Evolutionary conservation across 495 filamentous ascomycete species (phyloP).

Genomic region (Aspergillus indologenus): DNA sequence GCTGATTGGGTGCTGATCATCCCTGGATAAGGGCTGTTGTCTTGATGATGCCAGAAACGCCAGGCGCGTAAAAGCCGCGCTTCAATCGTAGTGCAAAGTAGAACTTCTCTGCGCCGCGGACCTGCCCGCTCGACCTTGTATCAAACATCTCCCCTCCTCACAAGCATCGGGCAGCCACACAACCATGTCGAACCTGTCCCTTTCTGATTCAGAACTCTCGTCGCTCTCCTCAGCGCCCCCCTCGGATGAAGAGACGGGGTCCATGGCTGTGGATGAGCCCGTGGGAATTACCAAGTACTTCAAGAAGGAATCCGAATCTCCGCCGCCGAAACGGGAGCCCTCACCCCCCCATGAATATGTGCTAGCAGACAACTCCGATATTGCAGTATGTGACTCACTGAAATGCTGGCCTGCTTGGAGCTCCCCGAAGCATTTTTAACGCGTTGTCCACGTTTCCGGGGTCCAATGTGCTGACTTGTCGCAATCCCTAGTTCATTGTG

Average conservation of each 20-base stretch:
- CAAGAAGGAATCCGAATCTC: slow-evolving; percentile 54
- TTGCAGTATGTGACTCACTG: slow-evolving; percentile 66
- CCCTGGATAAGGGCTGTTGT: slow-evolving; percentile 21
- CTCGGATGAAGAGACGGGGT: slow-evolving; percentile 51
- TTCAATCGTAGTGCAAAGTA: slow-evolving; percentile 23
- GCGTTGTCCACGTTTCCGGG: slow-evolving; percentile 26
- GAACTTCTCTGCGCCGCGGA: slow-evolving; percentile 26
- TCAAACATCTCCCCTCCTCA: too few relatives aligned
- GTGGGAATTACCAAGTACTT: slow-evolving; percentile 47
- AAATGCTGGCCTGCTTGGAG: slow-evolving; percentile 6
- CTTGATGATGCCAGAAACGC: slow-evolving; percentile 19
- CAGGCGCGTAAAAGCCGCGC: slow-evolving; percentile 33
- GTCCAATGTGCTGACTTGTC: slow-evolving; percentile 39
- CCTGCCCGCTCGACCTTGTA: slow-evolving; percentile 28
- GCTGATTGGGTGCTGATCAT: slow-evolving; percentile 23
- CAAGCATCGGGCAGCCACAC: slow-evolving; percentile 20
- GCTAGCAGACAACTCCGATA: slow-evolving; percentile 79
- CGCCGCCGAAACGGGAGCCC: slow-evolving; percentile 69
- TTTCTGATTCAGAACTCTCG: slow-evolving; percentile 53
- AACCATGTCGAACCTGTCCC: slow-evolving; percentile 44
- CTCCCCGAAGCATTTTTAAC: slow-evolving; percentile 23
- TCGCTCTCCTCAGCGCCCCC: slow-evolving; percentile 59
- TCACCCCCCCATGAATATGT: slow-evolving; percentile 89
- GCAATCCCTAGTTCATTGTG: slow-evolving; percentile 77
- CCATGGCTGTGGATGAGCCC: slow-evolving; percentile 41